A percentile compares a stretch with the other conserved stretches of the same genome.
These are phyloP conservation scores for Tremella fuciformis DNA, from an alignment of 768 basidiomycete genomes.

Conservation along the genomic window DNA sequence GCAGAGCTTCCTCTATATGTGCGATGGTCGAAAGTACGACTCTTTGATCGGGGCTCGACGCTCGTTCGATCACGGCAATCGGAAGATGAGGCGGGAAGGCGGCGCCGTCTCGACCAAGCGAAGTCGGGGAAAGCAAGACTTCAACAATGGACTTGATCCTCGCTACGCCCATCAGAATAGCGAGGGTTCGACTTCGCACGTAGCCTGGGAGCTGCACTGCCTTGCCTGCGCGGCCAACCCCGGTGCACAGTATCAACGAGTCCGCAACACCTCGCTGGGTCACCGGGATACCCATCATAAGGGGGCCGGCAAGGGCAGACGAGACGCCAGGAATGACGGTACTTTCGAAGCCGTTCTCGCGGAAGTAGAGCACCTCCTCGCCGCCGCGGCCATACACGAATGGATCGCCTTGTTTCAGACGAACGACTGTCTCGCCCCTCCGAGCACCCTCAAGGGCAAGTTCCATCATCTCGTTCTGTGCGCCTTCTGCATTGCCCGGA, in stretches of 20 bases:
- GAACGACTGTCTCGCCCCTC: constrained; percentile 77
- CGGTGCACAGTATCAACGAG: constrained; percentile 83
- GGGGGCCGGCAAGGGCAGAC: constrained; percentile 84
- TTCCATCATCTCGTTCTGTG: constrained; percentile 92
- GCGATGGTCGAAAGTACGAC: constrained; percentile 73
- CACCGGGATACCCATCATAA: constrained; percentile 85
- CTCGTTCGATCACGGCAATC: constrained; percentile 90
- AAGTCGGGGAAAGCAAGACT: constrained; percentile 55
- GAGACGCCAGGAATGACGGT: constrained; percentile 84
- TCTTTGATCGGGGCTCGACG: constrained; percentile 90
- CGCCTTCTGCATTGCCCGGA: constrained; percentile 93
- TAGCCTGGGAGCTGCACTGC: constrained; percentile 83
- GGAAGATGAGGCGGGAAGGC: constrained; percentile 74
- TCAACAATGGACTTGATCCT: constrained; percentile 69
- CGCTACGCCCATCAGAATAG: constrained; percentile 94
- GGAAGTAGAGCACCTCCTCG: constrained; percentile 91
- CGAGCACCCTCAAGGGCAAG: constrained; percentile 78
- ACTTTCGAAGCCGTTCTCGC: constrained; percentile 75
- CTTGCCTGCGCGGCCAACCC: constrained; percentile 82
- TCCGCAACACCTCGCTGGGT: constrained; percentile 95
- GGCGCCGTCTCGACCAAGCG: constrained; percentile 54
- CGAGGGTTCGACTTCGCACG: constrained; percentile 71
- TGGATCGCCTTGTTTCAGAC: constrained; percentile 97
- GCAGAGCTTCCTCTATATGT: constrained; percentile 68
- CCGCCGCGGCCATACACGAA: constrained; percentile 90